Conservation (phyloP, 2,329 filamentous ascomycete species). For the Annulohypoxylon truncatum region DNA sequence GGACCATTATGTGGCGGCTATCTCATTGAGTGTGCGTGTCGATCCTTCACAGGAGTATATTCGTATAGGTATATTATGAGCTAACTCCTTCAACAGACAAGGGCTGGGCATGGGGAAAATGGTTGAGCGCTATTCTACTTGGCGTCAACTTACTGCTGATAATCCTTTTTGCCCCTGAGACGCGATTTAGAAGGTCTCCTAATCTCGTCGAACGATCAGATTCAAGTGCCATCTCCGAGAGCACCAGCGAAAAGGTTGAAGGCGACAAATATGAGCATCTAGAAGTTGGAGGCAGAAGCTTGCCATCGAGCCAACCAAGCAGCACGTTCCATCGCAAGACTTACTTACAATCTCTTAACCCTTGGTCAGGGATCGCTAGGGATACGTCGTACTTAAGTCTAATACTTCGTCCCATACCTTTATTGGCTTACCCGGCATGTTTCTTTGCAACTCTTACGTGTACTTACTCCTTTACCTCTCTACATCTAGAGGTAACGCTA, state of each 20-base stretch:
- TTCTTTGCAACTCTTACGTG: constrained; percentile 20
- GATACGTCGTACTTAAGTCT: constrained; percentile 7
- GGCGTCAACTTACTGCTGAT: constrained; percentile 24
- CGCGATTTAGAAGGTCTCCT: constrained; percentile 10
- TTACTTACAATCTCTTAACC: constrained; percentile 12
- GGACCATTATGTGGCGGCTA: constrained; percentile 20
- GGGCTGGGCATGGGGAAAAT: constrained; percentile 24
- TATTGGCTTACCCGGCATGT: constrained; percentile 23
- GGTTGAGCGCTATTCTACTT: constrained; percentile 20
- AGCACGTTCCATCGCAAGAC: constrained; percentile 1
- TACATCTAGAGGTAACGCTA: neutral
- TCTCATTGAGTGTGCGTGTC: constrained; percentile 14
- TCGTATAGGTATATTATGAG: neutral
- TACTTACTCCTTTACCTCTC: neutral
- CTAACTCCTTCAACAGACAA: neutral
- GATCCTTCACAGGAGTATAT: neutral
- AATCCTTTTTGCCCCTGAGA: constrained; percentile 25
- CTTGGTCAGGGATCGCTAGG: constrained; percentile 17
- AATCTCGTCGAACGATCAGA: neutral
- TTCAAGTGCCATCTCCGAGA: neutral
- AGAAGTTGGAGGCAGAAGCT: neutral
- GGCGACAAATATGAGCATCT: constrained; percentile 1
- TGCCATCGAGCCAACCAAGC: neutral
- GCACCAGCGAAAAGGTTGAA: constrained; percentile 1
- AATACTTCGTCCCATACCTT: constrained; percentile 19